These are phyloP conservation scores for Curvularia sp. DNA, from an alignment of 2,329 filamentous ascomycete genomes.

Conservation along the genomic window DNA sequence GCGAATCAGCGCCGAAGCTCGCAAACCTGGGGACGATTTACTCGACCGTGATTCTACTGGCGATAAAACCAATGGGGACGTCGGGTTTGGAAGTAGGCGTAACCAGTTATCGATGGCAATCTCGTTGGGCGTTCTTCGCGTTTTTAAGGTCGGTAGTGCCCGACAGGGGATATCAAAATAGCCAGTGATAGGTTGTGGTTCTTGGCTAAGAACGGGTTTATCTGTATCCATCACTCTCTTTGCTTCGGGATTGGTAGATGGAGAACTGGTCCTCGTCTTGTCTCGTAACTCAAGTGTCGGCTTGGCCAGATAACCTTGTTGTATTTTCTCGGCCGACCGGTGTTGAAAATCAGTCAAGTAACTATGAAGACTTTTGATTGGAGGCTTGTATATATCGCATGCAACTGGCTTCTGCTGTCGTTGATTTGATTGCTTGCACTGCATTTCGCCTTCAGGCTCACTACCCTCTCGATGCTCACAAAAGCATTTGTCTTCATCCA, in stretches of 20 bases:
- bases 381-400: background rate
- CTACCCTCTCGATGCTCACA: background rate
- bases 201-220: background rate
- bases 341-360: background rate
- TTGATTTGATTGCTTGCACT: background rate
- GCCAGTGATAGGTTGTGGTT: background rate
- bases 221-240: background rate
- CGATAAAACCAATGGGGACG: background rate
- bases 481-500: background rate
- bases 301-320: background rate
- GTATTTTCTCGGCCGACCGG: background rate
- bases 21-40: background rate
- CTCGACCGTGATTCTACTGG: background rate
- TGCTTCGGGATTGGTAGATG: background rate
- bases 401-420: background rate
- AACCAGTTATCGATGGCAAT: background rate
- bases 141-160: background rate
- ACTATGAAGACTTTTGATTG: background rate
- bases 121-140: background rate
- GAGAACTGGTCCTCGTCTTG: background rate
- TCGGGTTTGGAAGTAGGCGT: background rate
- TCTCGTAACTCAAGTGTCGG: background rate
- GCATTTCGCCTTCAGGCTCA: background rate
- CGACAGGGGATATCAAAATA: background rate
- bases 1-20: background rate